Conservation (phyloP, 441 rosid species). For the Populus trichocarpa region DNA sequence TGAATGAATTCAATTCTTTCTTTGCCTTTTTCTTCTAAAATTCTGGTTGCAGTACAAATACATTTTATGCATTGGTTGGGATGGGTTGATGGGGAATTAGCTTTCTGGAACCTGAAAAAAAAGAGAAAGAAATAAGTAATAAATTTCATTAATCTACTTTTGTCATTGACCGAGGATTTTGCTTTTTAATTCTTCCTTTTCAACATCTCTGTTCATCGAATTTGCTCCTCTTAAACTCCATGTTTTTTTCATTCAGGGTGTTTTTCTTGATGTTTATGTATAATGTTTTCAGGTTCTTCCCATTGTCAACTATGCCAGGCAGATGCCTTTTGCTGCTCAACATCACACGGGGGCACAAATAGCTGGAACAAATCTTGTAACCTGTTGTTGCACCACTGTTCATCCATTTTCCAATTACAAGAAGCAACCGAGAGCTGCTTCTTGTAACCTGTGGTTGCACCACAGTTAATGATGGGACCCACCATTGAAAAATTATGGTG, state of each 20-base stretch:
- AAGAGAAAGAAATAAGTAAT: neutral
- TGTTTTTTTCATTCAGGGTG: neutral
- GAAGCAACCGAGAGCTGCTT: too few relatives aligned
- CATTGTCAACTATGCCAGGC: constrained; percentile 48
- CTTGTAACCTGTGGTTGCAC: too few relatives aligned
- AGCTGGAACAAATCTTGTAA: constrained; percentile 43
- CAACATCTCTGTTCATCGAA: neutral
- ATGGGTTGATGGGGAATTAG: neutral
- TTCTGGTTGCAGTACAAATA: neutral
- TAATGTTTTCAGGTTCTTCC: neutral
- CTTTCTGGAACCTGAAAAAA: neutral
- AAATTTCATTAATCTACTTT: too few relatives aligned
- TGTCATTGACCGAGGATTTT: neutral
- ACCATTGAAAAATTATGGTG: too few relatives aligned
- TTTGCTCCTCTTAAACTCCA: neutral
- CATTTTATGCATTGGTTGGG: neutral
- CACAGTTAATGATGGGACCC: too few relatives aligned
- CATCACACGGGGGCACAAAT: constrained; percentile 42
- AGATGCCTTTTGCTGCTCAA: constrained; percentile 56
- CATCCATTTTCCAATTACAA: too few relatives aligned
- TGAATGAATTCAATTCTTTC: neutral
- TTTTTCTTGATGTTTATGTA: constrained; percentile 6
- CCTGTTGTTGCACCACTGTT: too few relatives aligned
- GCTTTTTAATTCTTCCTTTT: neutral
- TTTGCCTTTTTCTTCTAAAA: neutral